phyloP scores from a whole-genome alignment of 495 filamentous ascomycete species.

The Aspergillus homomorphus region DNA sequence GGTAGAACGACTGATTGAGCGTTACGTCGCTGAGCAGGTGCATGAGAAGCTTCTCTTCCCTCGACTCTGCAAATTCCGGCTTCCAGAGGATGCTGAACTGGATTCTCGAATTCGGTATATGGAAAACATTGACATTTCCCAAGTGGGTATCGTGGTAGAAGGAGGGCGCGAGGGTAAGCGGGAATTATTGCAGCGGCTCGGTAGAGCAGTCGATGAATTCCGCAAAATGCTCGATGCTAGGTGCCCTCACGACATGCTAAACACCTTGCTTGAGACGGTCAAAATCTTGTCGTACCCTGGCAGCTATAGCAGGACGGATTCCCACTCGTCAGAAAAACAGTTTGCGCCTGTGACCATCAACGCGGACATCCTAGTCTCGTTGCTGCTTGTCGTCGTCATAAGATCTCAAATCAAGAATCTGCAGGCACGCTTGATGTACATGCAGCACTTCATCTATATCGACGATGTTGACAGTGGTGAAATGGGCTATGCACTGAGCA shows the following conservation, averaged over 20 bases:
- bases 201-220: constrained; percentile 82
- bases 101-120: constrained; percentile 89
- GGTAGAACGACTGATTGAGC: constrained; percentile 91
- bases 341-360: constrained; percentile 75
- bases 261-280: constrained; percentile 79
- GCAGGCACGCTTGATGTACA: constrained; percentile 82
- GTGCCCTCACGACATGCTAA: constrained; percentile 93
- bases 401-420: constrained; percentile 85
- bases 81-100: constrained; percentile 82
- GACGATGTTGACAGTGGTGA: constrained; percentile 97
- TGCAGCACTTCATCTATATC: constrained; percentile 94
- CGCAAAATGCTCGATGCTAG: constrained; percentile 78
- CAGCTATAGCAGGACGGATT: constrained; percentile 33
- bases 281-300: constrained; percentile 68
- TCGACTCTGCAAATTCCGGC: constrained; percentile 70
- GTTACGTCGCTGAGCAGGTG: constrained; percentile 90
- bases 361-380: constrained; percentile 90
- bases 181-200: constrained; percentile 66
- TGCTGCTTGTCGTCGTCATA: constrained; percentile 90
- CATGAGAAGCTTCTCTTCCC: constrained; percentile 85
- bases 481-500: constrained; percentile 94
- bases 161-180: constrained; percentile 68
- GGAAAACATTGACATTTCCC: constrained; percentile 89
- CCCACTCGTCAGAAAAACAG: constrained; percentile 54
- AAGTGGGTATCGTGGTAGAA: constrained; percentile 83